Percentiles rank a stretch among this genome's conserved stretches.
Evolutionary conservation across 2,329 filamentous ascomycete species (phyloP).

Genomic region (Sporothrix brunneoviolacea): DNA sequence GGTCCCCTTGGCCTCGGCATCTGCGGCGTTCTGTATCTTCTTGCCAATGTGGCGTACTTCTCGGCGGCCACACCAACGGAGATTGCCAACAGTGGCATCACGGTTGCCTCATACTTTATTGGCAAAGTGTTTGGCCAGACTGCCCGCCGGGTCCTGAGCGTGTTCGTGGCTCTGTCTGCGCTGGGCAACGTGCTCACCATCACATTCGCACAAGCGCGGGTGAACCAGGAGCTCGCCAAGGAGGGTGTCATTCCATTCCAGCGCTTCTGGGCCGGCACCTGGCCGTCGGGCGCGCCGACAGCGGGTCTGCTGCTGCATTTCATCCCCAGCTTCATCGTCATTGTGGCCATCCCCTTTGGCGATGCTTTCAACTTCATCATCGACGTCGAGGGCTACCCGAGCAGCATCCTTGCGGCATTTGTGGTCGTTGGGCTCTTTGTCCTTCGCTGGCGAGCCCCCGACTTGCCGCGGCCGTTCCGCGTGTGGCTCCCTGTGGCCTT

Average conservation of each 20-base stretch:
- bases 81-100: conserved; percentile 50
- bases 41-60: conserved; percentile 61
- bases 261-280: conserved; percentile 55
- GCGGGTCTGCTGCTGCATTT: conserved; percentile 57
- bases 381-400: conserved; percentile 33
- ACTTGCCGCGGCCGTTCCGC: conserved; percentile 48
- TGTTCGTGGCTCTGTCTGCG: conserved; percentile 54
- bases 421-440: conserved; percentile 37
- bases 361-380: conserved; percentile 60
- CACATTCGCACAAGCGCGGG: conserved; percentile 59
- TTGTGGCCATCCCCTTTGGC: conserved; percentile 21
- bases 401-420: conserved; percentile 50
- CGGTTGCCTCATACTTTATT: conserved; percentile 57
- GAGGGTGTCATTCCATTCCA: conserved; percentile 60
- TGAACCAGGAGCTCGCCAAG: conserved; percentile 62
- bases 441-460: conserved; percentile 29
- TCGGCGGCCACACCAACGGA: conserved; percentile 54
- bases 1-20: conserved; percentile 53
- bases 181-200: conserved; percentile 57
- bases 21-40: conserved; percentile 54
- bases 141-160: conserved; percentile 52
- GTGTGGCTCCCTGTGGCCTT: conserved; percentile 47
- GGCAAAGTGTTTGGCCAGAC: conserved; percentile 52
- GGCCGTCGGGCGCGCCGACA: conserved; percentile 60
- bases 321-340: conserved; percentile 55